Evolutionary conservation across 495 filamentous ascomycete species (phyloP), one percentile per base, ranked within the genome.

Genomic region (Aspergillus baeticus): DNA sequence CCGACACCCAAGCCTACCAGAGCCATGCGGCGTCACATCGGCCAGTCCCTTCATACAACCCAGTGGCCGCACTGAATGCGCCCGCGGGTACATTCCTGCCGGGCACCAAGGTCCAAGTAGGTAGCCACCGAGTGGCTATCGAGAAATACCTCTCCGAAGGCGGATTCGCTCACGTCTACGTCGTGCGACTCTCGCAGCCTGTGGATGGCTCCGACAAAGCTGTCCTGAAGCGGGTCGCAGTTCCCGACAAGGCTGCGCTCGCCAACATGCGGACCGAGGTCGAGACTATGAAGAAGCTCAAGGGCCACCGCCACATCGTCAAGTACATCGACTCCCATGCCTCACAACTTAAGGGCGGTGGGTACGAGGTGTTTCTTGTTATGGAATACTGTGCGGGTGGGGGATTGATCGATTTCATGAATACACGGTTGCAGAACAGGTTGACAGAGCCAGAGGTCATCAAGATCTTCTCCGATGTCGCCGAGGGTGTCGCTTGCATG

Each of bases 331-430:
- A 98, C 77, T 96, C 92, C 50, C 94, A 98, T 75, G 94, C 94
- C 22, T 96, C 90, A 2, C 91, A 96, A 72, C 77, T 97, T 56
- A 86, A 89, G 58, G 92, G 89, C 34, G 91, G 92, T 38, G 94
- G 94, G 33, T 98, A 96, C 69, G 94, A 98, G 72, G 94, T 98
- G 39, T 98, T 98, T 74, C 69, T 98, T 63, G 84, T 98, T 53
- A 98, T 98, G 94, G 94, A 98, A 70, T 98, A 87, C 72, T 87
- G 82, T 62, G 71, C 73, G 57, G 87, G 87, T 20, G 94, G 95
- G 59, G 95, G 94, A 23, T 73, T 98, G 64, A 98, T 98, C 69
- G 94, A 98, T 75, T 98, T 98, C 73, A 98, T 98, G 94, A 98
- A 98, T 72, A 98, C 94, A 35, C 85, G 94, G 31, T 75, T 98